Evolutionary conservation across 345 rosid genomes (phyloP).

Genomic region (Psidium friedrichsthalianum): DNA sequence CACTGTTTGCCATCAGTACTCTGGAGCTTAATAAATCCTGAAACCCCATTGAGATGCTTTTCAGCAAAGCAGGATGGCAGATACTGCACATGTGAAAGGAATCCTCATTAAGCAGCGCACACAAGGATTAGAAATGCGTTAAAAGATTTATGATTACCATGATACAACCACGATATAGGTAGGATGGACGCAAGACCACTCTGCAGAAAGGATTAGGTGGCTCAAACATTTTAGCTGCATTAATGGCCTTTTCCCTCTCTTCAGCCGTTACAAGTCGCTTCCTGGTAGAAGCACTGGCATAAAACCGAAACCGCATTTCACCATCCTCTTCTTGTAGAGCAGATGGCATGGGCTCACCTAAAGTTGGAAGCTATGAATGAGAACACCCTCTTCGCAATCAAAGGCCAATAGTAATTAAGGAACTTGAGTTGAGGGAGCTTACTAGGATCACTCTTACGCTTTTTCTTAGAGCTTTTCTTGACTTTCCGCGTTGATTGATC

Average conservation of each 20-base stretch:
- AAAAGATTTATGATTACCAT: conserved; percentile 3
- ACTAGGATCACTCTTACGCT: conserved; percentile 10
- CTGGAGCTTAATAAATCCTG: conserved; percentile 31
- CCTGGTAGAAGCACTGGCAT: conserved; percentile 14
- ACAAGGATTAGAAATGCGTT: not conserved
- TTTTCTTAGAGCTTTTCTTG: conserved; percentile 6
- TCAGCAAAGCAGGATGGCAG: conserved; percentile 38
- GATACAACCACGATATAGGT: conserved; percentile 5
- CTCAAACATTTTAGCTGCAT: conserved; percentile 17
- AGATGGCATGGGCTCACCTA: not conserved
- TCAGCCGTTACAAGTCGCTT: conserved; percentile 10
- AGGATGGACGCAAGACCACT: conserved; percentile 13
- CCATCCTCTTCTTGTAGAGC: not conserved
- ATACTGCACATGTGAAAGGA: conserved; percentile 18
- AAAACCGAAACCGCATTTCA: conserved; percentile 8
- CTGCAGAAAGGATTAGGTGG: conserved; percentile 27
- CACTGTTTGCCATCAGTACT: conserved; percentile 28
- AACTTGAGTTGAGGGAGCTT: conserved; percentile 1
- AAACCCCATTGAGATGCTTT: conserved; percentile 20
- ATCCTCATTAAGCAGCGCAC: not conserved
- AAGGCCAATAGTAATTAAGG: not conserved
- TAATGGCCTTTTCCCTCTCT: conserved; percentile 21
- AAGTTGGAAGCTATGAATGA: not conserved
- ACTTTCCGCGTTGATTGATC: not conserved
- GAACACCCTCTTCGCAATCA: not conserved